Base-by-base conservation (phyloP, 78 protist species). In the Dictyostelium intermedium region DNA sequence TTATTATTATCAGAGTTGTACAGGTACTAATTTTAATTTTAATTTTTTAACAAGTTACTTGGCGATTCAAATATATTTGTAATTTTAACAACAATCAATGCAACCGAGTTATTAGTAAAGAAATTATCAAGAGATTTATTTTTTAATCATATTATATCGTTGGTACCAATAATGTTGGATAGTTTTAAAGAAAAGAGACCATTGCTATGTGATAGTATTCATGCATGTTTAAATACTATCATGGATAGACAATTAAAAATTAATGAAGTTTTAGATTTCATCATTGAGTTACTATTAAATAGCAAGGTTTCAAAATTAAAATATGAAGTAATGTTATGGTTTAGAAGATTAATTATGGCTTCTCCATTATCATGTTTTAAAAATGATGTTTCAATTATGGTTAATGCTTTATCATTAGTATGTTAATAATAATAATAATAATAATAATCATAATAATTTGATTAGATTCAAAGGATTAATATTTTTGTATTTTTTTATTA, bases 111-210 rank as follows among this genome's bases (percentile, higher is more conserved):
- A 32, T 66, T 89, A 7, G 94, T 80, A 5, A 89, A 89, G 73
- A 78, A 81, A 61, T 30, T 89, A 25, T 41, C 94, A 30, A 89
- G 77, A 80, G 94, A 89, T 30, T 43, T 80, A 10, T 69, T 89
- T n/a, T 81, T 81, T 47, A 80, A 89, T 47, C 74, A 80, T 80
- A 80, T 89, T 23, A 89, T 80, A 35, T 25, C 87, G 30, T 66
- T 89, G 25, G 85, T 89, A 34, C 94, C 94, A 23, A 89, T 80
- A 9, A 89, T 89, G 94, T 69, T 89, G 69, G 85, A 78, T 70
- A 89, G 94, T 50, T 89, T 89, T 34, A 89, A 89, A 70, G 94
- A 89, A 32, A 80, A 80, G 53, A 78, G 94, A 80, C 94, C 94
- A 78, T 79, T 79, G 47, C 82, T 89, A 34, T 50, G 84, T 50